Conservation (phyloP, 2,329 filamentous ascomycete species). For the Botrytis aclada region DNA sequence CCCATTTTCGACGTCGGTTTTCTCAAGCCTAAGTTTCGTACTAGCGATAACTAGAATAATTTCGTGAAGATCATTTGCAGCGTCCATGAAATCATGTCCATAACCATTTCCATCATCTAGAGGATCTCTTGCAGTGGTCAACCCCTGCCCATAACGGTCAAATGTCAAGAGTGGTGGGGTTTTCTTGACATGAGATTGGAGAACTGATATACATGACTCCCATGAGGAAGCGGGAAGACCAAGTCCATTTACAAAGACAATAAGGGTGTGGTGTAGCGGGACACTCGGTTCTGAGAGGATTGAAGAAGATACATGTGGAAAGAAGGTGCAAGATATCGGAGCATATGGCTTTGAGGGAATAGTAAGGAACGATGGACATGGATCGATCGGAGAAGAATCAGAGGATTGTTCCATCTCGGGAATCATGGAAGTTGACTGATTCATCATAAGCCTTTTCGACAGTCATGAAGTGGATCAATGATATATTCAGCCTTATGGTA, state of each 20-base stretch:
- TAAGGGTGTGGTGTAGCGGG: constrained; percentile 22
- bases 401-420: not conserved
- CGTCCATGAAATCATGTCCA: constrained; percentile 34
- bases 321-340: constrained; percentile 36
- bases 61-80: constrained; percentile 35
- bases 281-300: constrained; percentile 19
- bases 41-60: constrained; percentile 30
- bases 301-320: constrained; percentile 14
- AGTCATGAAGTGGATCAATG: not conserved
- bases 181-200: constrained; percentile 24
- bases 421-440: not conserved
- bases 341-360: constrained; percentile 37
- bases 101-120: constrained; percentile 33
- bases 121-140: constrained; percentile 31
- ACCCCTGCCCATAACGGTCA: constrained; percentile 36
- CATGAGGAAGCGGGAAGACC: constrained; percentile 35
- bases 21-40: constrained; percentile 20
- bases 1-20: constrained; percentile 17
- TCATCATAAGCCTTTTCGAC: not conserved
- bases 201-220: constrained; percentile 32
- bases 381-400: not conserved
- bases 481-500: constrained; percentile 5
- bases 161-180: constrained; percentile 38
- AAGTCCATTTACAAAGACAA: constrained; percentile 38
- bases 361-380: constrained; percentile 21